Percentiles rank a stretch among this genome's conserved stretches.
These are phyloP conservation scores for Elsinoe batatas DNA, from an alignment of 2,329 filamentous ascomycete species.

Conservation along the genomic window DNA sequence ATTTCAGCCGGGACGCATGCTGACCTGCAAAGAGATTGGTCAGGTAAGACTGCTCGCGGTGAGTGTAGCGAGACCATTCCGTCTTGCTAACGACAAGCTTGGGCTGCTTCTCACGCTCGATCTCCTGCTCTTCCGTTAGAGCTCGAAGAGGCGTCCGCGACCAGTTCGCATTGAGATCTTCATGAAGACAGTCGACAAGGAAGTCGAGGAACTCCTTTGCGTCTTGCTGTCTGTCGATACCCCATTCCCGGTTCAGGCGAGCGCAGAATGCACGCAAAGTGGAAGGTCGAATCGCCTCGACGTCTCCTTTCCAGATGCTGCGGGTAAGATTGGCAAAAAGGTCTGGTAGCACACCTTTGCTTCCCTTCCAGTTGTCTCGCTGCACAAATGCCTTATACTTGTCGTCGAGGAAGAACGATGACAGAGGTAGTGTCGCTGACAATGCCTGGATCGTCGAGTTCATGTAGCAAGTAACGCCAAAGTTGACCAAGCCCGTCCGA, in stretches of 20 bases:
- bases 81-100: conserved; percentile 56
- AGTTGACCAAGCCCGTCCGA: conserved; percentile 69
- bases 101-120: conserved; percentile 49
- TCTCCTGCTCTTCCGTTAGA: conserved; percentile 51
- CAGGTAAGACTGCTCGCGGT: conserved; percentile 64
- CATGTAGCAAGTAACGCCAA: conserved; percentile 79
- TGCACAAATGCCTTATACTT: conserved; percentile 52
- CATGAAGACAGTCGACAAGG: conserved; percentile 68
- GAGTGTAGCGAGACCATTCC: conserved; percentile 64
- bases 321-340: conserved; percentile 52
- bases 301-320: conserved; percentile 53
- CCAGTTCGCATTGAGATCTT: conserved; percentile 70
- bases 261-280: conserved; percentile 52
- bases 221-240: conserved; percentile 72
- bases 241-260: conserved; percentile 56
- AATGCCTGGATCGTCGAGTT: conserved; percentile 83
- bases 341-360: conserved; percentile 51
- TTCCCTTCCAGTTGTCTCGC: conserved; percentile 55
- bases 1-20: conserved; percentile 52
- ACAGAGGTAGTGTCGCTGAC: conserved; percentile 56
- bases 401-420: conserved; percentile 55
- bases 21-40: conserved; percentile 70
- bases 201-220: conserved; percentile 84
- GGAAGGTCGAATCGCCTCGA: conserved; percentile 35
- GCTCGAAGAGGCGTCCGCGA: conserved; percentile 47